Evolutionary conservation across 2,329 filamentous ascomycete genomes (phyloP).

Genomic region (Coniochaeta sp.): DNA sequence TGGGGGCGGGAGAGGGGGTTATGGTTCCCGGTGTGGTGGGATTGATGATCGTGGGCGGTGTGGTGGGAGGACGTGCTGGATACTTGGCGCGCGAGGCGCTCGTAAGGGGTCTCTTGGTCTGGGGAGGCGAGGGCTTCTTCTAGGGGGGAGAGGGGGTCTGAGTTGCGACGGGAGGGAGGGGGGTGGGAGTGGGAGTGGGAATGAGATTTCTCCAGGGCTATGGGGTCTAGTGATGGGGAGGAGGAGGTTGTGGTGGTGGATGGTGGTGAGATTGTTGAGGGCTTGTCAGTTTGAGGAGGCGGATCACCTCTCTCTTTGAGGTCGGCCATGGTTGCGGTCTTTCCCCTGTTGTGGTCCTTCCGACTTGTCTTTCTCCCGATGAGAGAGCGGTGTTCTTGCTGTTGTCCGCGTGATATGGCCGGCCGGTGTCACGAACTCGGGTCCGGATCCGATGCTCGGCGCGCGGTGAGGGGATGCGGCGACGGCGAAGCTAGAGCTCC

Average conservation of each 20-base stretch:
- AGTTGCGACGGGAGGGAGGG: not conserved
- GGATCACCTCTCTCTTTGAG: not conserved
- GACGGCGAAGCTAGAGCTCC: not conserved
- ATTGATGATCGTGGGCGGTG: no score
- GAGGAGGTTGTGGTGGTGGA: not conserved
- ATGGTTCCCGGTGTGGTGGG: slow-evolving; percentile 9
- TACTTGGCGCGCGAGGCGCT: not conserved
- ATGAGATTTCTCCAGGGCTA: not conserved
- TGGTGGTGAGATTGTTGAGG: no score
- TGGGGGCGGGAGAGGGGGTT: slow-evolving; percentile 29
- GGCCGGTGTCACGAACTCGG: not conserved
- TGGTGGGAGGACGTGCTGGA: not conserved
- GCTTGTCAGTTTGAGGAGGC: not conserved
- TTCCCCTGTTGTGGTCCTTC: no score
- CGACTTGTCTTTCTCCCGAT: no score
- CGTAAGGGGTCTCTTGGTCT: slow-evolving; percentile 1
- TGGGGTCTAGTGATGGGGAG: not conserved
- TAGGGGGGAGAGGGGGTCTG: not conserved
- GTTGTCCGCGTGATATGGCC: not conserved
- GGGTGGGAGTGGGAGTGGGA: not conserved
- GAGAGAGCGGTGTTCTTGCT: not conserved
- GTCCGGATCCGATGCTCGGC: not conserved
- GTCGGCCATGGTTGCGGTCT: not conserved
- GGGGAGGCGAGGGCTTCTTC: slow-evolving; percentile 1
- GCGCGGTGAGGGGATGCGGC: not conserved